Base-by-base conservation (phyloP, 805 yeast species). In the Monosporozyma servazzii region DNA sequence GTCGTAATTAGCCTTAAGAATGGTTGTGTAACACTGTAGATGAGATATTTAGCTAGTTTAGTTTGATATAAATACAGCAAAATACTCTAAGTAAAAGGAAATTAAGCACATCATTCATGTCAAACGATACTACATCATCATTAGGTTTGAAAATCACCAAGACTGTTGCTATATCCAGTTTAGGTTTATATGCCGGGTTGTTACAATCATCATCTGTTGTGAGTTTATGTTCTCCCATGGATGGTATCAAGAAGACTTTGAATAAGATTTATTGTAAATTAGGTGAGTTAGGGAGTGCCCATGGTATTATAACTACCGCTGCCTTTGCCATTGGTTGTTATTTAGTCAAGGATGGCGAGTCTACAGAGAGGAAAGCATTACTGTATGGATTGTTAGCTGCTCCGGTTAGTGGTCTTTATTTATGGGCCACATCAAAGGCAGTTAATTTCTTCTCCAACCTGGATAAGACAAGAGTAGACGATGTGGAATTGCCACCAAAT, bases 181-280 rank as follows among this genome's bases (percentile, higher is more conserved):
- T 85, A 45, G 93, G 93, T 18, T 63, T 84, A 54, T 74, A 81
- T 59, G 73, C 86, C 6, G 78, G 82, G 20, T 67, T 78, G 5
- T 53, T 59, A 27, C 51, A 62, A 17, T 61, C 75, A 48, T 65
- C 76, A 2, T 54, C 71, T 17, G 64, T 56, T 48, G 66, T 59
- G 47, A 64, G 53, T 62, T 68, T 54, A 69, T 73, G 21, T 49
- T 56, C 55, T 43, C 61, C 58, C 31, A 48, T 48, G 49, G 60
- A 56, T 5, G 58, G 57, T 9, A 25, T 54, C 33, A 57, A 50
- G 36, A 57, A 44, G 40, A 55, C 54, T 48, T 48, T 58, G 30
- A 55, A 51, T 17, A 58, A 54, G 52, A 64, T 49, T 49, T 56
- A 45, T 21, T 60, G 52, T 53, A 65, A 43, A 41, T 48, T 65